Conservation (phyloP, 768 basidiomycete genomes). For the Suillus americanus region DNA sequence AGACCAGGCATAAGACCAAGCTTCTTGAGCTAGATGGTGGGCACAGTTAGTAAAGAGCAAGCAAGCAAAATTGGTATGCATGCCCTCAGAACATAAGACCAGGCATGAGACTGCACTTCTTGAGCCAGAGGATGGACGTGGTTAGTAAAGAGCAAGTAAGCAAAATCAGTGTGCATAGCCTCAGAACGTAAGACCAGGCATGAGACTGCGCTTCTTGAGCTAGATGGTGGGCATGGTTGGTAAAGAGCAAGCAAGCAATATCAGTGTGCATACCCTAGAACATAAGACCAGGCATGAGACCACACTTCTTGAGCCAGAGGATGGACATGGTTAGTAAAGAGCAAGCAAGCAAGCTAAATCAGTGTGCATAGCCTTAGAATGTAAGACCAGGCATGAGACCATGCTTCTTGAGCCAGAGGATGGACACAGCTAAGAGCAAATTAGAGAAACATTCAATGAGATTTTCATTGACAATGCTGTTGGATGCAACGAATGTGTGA, state of each 20-base stretch:
- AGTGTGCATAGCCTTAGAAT: conserved; percentile 84
- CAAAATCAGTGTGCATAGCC: conserved; percentile 95
- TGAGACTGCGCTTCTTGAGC: conserved; percentile 60
- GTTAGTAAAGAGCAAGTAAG: conserved; percentile 39
- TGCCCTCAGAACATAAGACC: conserved; percentile 56
- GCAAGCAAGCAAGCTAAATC: conserved; percentile 77
- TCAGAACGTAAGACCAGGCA: conserved; percentile 61
- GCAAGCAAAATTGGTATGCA: conserved; percentile 86
- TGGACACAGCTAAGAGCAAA: conserved; percentile 61
- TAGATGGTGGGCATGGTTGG: conserved; percentile 71
- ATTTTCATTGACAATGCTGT: conserved; percentile 96
- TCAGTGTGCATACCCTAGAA: conserved; percentile 89
- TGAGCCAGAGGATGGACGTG: conserved; percentile 69
- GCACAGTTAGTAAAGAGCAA: conserved; percentile 57
- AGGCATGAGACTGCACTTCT: conserved; percentile 81
- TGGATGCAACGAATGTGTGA: conserved; percentile 92
- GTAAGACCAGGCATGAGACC: conserved; percentile 74
- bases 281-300: conserved; percentile 71
- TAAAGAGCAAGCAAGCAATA: conserved; percentile 62
- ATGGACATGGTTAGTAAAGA: conserved; percentile 64
- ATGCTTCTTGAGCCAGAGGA: conserved; percentile 97
- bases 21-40: conserved; percentile 55
- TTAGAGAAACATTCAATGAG: conserved; percentile 89
- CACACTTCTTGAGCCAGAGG: conserved; percentile 53
- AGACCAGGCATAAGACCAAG: conserved; percentile 83